Evolutionary conservation across 768 basidiomycete genomes (phyloP).

Genomic region (Podaxis pistillaris): DNA sequence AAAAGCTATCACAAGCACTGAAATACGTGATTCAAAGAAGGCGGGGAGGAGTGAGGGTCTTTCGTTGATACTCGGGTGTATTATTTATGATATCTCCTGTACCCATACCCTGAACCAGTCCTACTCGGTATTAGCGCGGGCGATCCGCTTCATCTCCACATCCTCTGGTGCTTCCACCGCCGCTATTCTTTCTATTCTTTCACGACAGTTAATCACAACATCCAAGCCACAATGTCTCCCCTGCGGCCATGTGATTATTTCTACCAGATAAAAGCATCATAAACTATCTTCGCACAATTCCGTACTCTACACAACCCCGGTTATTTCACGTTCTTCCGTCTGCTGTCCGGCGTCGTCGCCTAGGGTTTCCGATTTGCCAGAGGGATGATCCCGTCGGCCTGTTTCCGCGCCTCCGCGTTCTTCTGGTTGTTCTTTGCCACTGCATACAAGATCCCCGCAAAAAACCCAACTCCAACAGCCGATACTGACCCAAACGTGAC

Average conservation of each 20-base stretch:
- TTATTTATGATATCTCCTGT: conserved; percentile 1
- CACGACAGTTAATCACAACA: not conserved
- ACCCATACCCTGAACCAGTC: conserved; percentile 1
- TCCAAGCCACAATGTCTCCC: not conserved
- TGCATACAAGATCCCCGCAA: conserved; percentile 90
- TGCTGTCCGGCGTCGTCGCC: conserved; percentile 3
- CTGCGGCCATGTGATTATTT: conserved; percentile 23
- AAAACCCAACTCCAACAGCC: conserved; percentile 84
- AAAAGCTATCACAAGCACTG: not conserved
- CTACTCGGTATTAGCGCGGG: conserved; percentile 32
- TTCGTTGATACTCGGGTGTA: not conserved
- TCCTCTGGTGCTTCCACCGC: not conserved
- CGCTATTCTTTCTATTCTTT: not conserved
- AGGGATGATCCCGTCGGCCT: conserved; percentile 58
- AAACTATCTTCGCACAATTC: not conserved
- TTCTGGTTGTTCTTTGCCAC: conserved; percentile 94
- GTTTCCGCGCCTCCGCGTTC: conserved; percentile 60
- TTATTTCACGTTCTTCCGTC: conserved; percentile 20
- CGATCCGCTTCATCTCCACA: conserved; percentile 28
- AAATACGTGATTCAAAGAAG: not conserved
- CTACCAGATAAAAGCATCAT: conserved; percentile 15
- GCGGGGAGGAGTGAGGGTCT: not conserved
- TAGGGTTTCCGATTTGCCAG: conserved; percentile 50
- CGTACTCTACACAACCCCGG: not conserved
- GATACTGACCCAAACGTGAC: conserved; percentile 87